Percentiles rank a stretch among this genome's conserved stretches.
Evolutionary conservation across 2,329 filamentous ascomycete species (phyloP).

Genomic region (Intubia oerlemansii): DNA sequence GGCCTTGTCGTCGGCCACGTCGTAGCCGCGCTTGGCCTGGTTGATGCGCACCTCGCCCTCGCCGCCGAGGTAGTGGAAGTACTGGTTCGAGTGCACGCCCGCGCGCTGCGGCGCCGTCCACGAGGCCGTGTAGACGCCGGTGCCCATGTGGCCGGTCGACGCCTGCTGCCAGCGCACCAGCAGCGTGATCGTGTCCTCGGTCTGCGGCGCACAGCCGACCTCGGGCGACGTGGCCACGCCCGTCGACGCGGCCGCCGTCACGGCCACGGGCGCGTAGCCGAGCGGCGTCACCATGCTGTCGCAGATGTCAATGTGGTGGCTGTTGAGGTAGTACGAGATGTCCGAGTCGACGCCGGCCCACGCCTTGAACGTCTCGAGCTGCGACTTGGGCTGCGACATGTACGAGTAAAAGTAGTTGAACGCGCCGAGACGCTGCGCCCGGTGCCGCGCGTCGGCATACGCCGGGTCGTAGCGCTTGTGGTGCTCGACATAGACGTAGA

Average conservation of each 20-base stretch:
- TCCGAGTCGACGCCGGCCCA: conserved; percentile 86
- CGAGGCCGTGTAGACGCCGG: conserved; percentile 78
- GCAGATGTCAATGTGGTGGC: conserved; percentile 80
- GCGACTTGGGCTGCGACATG: conserved; percentile 83
- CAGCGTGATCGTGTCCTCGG: conserved; percentile 84
- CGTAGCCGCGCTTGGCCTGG: conserved; percentile 80
- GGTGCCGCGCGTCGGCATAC: conserved; percentile 69
- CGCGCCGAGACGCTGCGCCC: conserved; percentile 58
- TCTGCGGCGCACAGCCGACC: conserved; percentile 61
- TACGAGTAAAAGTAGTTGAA: conserved; percentile 99
- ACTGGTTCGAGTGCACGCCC: conserved; percentile 90
- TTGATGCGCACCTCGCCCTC: conserved; percentile 75
- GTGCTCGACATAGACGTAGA: conserved; percentile 87
- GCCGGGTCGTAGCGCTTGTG: conserved; percentile 93
- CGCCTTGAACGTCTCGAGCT: conserved; percentile 84
- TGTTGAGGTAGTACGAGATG: conserved; percentile 92
- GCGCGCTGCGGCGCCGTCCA: conserved; percentile 89
- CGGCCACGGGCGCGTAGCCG: conserved; percentile 56
- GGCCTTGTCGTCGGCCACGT: conserved; percentile 64
- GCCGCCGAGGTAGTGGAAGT: conserved; percentile 82
- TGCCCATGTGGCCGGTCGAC: conserved; percentile 47
- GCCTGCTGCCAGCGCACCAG: conserved; percentile 74
- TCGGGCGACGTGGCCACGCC: conserved; percentile 57
- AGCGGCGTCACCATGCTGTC: conserved; percentile 66
- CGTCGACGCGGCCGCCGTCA: conserved; percentile 56